Evolutionary conservation across 1,284 basidiomycete genomes (phyloP).

Genomic region (Porogramme epimiltina): DNA sequence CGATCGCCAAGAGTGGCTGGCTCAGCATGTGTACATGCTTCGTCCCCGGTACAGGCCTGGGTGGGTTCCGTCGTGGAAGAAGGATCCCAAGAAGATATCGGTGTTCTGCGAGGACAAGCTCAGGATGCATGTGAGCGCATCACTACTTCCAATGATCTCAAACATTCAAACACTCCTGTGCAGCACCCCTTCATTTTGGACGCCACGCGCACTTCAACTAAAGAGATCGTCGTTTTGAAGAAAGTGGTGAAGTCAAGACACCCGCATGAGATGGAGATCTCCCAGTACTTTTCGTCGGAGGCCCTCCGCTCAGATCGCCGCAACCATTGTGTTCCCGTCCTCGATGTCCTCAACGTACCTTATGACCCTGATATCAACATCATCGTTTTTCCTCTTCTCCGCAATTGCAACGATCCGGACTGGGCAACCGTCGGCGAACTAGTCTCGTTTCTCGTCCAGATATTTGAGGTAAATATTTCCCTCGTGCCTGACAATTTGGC

Average conservation of each 20-base stretch:
- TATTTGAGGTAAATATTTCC: conserved; percentile 31
- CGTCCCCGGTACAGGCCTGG: background rate
- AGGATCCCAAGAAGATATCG: background rate
- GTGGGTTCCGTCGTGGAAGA: background rate
- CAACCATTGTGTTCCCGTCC: conserved; percentile 36
- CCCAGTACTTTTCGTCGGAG: conserved; percentile 14
- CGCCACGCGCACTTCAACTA: conserved; percentile 28
- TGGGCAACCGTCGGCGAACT: conserved; percentile 26
- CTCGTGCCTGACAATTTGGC: too few species aligned
- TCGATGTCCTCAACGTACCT: conserved; percentile 29
- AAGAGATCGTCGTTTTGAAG: conserved; percentile 29
- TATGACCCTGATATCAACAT: conserved; percentile 16
- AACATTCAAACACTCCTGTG: background rate
- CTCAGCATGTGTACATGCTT: background rate
- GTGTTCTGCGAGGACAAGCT: background rate
- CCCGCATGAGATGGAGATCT: conserved; percentile 26
- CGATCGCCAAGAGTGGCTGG: background rate
- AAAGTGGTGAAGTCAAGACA: conserved; percentile 15
- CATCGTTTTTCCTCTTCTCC: conserved; percentile 35
- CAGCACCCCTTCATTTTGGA: conserved; percentile 25
- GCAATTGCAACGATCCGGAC: conserved; percentile 22
- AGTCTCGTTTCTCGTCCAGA: conserved; percentile 30
- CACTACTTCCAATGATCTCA: background rate
- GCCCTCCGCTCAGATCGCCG: conserved; percentile 20
- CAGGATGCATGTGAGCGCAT: background rate